Evolutionary conservation across 306 rosid species (phyloP), one percentile per base, ranked within the genome.

Genomic region (Vigna mungo): DNA sequence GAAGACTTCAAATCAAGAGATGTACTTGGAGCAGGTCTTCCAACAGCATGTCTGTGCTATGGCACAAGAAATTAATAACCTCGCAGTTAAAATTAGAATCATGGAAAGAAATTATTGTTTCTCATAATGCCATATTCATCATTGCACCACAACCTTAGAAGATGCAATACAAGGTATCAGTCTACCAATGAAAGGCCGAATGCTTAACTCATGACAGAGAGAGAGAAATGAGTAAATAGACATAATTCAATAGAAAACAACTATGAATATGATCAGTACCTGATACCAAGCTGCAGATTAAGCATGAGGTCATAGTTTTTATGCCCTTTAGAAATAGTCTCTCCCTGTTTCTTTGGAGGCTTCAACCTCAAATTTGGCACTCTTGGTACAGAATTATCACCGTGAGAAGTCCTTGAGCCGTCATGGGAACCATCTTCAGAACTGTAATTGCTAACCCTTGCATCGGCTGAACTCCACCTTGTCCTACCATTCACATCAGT

Each of bases 11-110:
- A 83, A 81, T 96, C 99, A 81, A 91, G 96, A 55, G 97, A 86
- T 41, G 94, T 80, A 58, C 86, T 84, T 82, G 99, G 99, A 85
- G 97, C 99, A 46, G 99, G 99, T 89, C 98, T 88, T 81, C 98
- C 99, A 80, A 96, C 96, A 71, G 99, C 89, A 89, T 96, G 99
- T 84, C 99, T 95, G 96, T 76, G 91, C 94, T 90, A 92, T 87
- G 91, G 91, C 90, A 84, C 89, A 82, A 81, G 62, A 81, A 84
- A 90, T 84, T 86, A 86, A 83, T 83, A 79, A 80, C 78, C 85
- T 10, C 73, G 81, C 76, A 68, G 63, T 81, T 82, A 90, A 84
- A 83, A 83, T 68, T 72, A 72, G 68, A 82, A 82, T 78, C 77
- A 83, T 4, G 47, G 17, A 79, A 80, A 51, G 9, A 34, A 27